Conservation (phyloP, 768 basidiomycete species). For the Leccinum uliginosum region DNA sequence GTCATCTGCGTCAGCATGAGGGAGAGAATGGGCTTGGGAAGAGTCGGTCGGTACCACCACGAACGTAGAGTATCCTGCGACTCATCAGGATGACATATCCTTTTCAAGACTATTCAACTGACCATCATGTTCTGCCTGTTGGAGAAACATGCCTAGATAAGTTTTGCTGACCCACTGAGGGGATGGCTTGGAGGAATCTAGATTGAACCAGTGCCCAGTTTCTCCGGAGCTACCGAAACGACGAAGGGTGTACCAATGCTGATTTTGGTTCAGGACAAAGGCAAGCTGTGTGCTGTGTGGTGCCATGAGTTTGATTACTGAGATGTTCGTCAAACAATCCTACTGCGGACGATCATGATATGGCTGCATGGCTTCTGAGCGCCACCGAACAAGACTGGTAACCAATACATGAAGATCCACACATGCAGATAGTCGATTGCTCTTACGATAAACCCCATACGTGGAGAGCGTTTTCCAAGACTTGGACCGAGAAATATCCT, state of each 20-base stretch:
- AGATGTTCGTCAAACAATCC: constrained; percentile 16
- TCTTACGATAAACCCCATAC: constrained; percentile 79
- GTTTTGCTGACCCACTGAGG: constrained; percentile 84
- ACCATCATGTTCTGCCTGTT: constrained; percentile 87
- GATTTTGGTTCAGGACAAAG: constrained; percentile 80
- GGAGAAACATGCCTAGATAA: constrained; percentile 81
- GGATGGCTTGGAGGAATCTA: constrained; percentile 65
- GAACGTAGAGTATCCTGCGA: constrained; percentile 78
- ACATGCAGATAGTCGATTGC: constrained; percentile 1
- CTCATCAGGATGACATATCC: constrained; percentile 5
- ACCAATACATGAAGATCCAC: constrained; percentile 2
- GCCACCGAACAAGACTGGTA: constrained; percentile 70
- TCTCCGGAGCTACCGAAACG: constrained; percentile 60
- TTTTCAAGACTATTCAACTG: constrained; percentile 14
- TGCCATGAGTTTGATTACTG: constrained; percentile 6
- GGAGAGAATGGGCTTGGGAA: constrained; percentile 45
- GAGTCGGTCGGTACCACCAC: constrained; percentile 65
- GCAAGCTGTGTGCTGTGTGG: constrained; percentile 66
- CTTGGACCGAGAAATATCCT: constrained; percentile 93
- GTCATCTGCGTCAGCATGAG: constrained; percentile 68
- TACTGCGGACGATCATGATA: constrained; percentile 79
- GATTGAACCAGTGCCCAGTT: constrained; percentile 81
- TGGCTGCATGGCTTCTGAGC: constrained; percentile 73
- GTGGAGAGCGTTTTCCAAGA: constrained; percentile 76
- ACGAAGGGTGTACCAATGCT: constrained; percentile 88